phyloP scores from a whole-genome alignment of 108 stramenopile species.

The Bacterosira constricta region DNA sequence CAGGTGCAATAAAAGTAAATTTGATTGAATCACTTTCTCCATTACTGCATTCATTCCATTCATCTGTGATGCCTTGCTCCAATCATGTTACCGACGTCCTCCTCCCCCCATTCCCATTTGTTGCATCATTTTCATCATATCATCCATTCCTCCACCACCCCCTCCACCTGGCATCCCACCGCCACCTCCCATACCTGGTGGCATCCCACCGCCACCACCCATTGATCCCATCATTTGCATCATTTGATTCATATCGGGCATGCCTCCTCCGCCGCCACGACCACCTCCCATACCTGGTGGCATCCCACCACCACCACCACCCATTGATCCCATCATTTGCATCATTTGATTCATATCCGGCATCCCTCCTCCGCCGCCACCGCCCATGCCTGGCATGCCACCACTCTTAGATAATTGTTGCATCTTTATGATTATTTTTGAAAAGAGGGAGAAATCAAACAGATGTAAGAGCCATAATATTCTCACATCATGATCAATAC shows the following conservation, averaged over 20 bases:
- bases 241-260: slow-evolving; percentile 55
- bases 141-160: slow-evolving; percentile 45
- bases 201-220: slow-evolving; percentile 47
- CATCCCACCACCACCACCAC: slow-evolving; percentile 49
- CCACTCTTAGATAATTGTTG: slow-evolving; percentile 61
- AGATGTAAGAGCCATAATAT: slow-evolving; percentile 8
- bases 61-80: slow-evolving; percentile 78
- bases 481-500: too few relatives aligned
- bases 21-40: too few relatives aligned
- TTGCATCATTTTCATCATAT: slow-evolving; percentile 49
- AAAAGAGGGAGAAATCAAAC: not conserved
- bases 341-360: slow-evolving; percentile 61
- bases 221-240: slow-evolving; percentile 56
- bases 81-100: slow-evolving; percentile 58
- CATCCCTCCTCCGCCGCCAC: slow-evolving; percentile 53
- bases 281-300: slow-evolving; percentile 17
- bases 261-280: slow-evolving; percentile 23
- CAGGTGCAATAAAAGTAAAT: too few relatives aligned
- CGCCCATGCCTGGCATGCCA: slow-evolving; percentile 46
- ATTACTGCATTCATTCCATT: too few relatives aligned
- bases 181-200: slow-evolving; percentile 14
- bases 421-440: slow-evolving; percentile 53
- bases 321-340: slow-evolving; percentile 64
- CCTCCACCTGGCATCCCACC: too few relatives aligned
- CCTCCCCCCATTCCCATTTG: slow-evolving; percentile 55